These are phyloP conservation scores for Trebouxia sp. DNA, from an alignment of 139 green algal species.

Conservation along the genomic window DNA sequence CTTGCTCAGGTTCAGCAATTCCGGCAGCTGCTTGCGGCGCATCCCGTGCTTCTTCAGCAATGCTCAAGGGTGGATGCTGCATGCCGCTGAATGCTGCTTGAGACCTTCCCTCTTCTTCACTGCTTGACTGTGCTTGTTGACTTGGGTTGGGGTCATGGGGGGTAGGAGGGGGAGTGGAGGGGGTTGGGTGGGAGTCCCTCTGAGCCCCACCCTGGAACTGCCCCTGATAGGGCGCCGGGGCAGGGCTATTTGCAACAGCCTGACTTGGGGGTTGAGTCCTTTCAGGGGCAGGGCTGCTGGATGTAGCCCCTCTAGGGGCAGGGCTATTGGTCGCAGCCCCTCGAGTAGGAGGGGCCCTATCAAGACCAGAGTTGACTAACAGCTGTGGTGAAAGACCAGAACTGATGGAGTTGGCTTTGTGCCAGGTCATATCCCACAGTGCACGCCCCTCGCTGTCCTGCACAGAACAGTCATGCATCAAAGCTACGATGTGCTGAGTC, in stretches of 20 bases:
- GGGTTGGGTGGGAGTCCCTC: no score
- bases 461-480: neutral
- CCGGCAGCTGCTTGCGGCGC: neutral
- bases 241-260: neutral
- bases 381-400: conserved; percentile 58
- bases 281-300: neutral
- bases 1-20: neutral
- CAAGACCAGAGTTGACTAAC: conserved; percentile 33
- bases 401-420: conserved; percentile 49
- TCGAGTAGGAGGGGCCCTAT: neutral
- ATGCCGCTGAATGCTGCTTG: no score
- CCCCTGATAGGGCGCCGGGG: neutral
- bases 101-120: no score
- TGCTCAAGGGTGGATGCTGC: neutral
- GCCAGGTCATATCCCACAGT: conserved; percentile 85
- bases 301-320: neutral
- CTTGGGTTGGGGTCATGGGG: no score
- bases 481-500: no score
- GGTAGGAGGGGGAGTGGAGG: no score
- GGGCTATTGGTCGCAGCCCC: neutral
- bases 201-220: neutral
- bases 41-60: neutral
- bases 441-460: conserved; percentile 48
- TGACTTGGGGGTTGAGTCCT: neutral
- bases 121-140: no score